Evolutionary conservation across 2,329 filamentous ascomycete species (phyloP).

Genomic region (Albophoma yamanashiensis): DNA sequence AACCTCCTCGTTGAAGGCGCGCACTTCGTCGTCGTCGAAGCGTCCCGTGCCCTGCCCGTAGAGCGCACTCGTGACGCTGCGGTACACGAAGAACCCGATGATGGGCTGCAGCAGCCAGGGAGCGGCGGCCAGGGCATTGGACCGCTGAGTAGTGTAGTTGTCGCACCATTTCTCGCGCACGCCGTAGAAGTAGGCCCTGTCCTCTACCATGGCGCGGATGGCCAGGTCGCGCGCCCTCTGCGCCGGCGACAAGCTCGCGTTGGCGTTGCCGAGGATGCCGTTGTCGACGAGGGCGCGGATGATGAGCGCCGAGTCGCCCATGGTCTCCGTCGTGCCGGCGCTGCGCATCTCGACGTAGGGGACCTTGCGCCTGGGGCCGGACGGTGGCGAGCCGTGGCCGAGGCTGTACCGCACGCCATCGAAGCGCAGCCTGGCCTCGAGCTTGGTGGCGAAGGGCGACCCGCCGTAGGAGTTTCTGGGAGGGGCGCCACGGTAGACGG

Average conservation of each 20-base stretch:
- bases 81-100: conserved; percentile 38
- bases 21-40: conserved; percentile 38
- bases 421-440: conserved; percentile 51
- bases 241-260: conserved; percentile 23
- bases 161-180: conserved; percentile 44
- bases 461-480: conserved; percentile 32
- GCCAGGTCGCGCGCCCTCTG: conserved; percentile 38
- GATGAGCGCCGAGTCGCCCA: conserved; percentile 48
- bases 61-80: conserved; percentile 29
- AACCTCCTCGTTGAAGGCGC: conserved; percentile 32
- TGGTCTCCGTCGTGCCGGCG: conserved; percentile 3
- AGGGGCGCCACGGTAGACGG: conserved; percentile 39
- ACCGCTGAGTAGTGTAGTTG: conserved; percentile 50
- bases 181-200: conserved; percentile 46
- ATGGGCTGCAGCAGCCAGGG: conserved; percentile 41
- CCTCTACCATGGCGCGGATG: conserved; percentile 44
- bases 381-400: conserved; percentile 30
- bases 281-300: conserved; percentile 27
- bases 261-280: conserved; percentile 36
- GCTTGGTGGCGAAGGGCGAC: conserved; percentile 53
- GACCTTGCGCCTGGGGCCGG: conserved; percentile 47
- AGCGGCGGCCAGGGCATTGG: conserved; percentile 33
- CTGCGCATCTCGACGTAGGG: conserved; percentile 38
- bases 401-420: conserved; percentile 33
- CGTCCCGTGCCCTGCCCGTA: conserved; percentile 46